Conservation (phyloP, 2,329 filamentous ascomycete genomes). For the Ceratocystis harringtonii region DNA sequence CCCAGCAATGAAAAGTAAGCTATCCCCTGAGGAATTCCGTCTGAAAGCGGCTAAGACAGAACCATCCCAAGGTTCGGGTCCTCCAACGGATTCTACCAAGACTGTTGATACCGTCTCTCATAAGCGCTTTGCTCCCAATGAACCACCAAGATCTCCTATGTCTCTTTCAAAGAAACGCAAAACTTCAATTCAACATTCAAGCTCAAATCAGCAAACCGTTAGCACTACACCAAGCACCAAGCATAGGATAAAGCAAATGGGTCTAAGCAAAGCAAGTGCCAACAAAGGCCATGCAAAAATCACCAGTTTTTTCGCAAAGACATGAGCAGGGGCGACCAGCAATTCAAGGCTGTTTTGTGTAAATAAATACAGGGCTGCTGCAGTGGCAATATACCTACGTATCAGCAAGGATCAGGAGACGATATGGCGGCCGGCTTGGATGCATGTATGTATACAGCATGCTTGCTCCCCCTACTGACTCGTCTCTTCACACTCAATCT, state of each 20-base stretch:
- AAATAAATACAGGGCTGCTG: not conserved
- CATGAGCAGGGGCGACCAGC: not conserved
- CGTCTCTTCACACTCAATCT: not conserved
- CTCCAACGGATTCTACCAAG: not conserved
- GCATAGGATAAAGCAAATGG: not conserved
- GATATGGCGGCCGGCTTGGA: not conserved
- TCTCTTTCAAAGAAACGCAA: not conserved
- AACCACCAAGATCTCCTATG: not conserved
- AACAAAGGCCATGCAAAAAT: slow-evolving; percentile 10
- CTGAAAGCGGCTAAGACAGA: slow-evolving; percentile 17
- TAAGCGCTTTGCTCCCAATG: not conserved
- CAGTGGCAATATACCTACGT: not conserved
- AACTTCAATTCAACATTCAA: not conserved
- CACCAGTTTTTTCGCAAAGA: slow-evolving; percentile 12
- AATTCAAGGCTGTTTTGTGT: not conserved
- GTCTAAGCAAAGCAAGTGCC: not conserved
- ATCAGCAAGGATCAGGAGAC: not conserved
- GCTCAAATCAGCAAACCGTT: not conserved
- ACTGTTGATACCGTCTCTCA: not conserved
- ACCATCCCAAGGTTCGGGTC: not conserved
- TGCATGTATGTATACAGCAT: not conserved
- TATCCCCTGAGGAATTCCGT: slow-evolving; percentile 10
- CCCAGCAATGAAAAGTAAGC: not conserved
- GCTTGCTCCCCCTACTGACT: not conserved
- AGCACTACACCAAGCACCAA: not conserved